Percentiles rank a stretch among this genome's conserved stretches.
Evolutionary conservation across 2,329 filamentous ascomycete genomes (phyloP).

Genomic region (Ophiostoma himal-ulmi): DNA sequence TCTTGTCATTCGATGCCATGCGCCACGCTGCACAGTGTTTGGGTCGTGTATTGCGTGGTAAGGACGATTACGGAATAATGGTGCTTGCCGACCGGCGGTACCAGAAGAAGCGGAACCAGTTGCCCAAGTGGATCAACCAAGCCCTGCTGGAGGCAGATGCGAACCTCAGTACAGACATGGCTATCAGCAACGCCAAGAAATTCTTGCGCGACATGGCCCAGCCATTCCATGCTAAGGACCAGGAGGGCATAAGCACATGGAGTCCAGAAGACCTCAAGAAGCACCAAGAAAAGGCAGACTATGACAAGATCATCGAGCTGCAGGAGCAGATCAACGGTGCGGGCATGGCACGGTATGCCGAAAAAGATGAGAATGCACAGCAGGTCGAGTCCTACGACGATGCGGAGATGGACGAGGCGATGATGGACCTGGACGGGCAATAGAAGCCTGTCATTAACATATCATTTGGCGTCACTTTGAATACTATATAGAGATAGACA

Average conservation of each 20-base stretch:
- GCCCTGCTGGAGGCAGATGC: constrained; percentile 78
- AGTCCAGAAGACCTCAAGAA: constrained; percentile 50
- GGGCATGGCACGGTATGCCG: constrained; percentile 26
- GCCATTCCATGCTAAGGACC: constrained; percentile 73
- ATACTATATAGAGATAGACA: background rate
- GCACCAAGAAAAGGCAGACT: constrained; percentile 70
- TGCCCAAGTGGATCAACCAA: constrained; percentile 95
- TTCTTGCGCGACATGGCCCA: constrained; percentile 91
- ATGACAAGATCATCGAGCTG: constrained; percentile 60
- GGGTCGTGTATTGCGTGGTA: constrained; percentile 87
- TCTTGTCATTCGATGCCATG: constrained; percentile 98
- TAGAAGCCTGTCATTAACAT: background rate
- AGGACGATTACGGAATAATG: constrained; percentile 99
- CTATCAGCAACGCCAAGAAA: constrained; percentile 78
- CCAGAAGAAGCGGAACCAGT: constrained; percentile 79
- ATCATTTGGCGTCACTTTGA: background rate
- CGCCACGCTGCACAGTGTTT: constrained; percentile 96
- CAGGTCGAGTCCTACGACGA: constrained; percentile 34
- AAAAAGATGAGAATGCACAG: constrained; percentile 27
- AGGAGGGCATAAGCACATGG: constrained; percentile 78
- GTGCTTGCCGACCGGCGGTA: constrained; percentile 91
- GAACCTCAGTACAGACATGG: constrained; percentile 93
- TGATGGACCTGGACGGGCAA: constrained; percentile 33
- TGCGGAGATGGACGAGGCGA: constrained; percentile 46
- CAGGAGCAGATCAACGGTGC: constrained; percentile 38